Base-by-base conservation (phyloP, 1,284 basidiomycete genomes). In the Pholiota adiposa region DNA sequence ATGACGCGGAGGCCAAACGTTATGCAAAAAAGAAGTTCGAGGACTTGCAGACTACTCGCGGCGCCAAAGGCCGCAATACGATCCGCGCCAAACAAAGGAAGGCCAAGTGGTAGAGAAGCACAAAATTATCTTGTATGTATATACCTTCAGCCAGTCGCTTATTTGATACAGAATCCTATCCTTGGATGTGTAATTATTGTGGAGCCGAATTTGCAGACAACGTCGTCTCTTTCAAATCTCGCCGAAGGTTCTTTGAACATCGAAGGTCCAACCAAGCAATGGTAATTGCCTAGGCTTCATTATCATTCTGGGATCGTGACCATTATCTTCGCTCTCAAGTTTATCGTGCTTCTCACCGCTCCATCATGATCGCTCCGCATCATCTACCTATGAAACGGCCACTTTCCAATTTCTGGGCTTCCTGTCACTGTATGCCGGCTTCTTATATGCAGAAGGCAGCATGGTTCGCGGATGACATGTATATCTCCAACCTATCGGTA, bases 21-120 rank as follows among this genome's bases (percentile, higher is more conserved):
- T 98, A 97, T 72, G 93, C 96, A 40, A 98, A 98, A 80, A 88
- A 89, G 78, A 98, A 98, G 79, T 98, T 96, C 74, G 85, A 85
- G 61, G 94, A 97, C 64, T 75, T 97, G 59, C 92, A 96, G 75
- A 72, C 74, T 27, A 84, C 85, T 60, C 83, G 89, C 65, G 90
- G 87, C 56, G 87, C 88, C 46, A 88, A 81, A 70, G 94, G 93
- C 9, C 83, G 85, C 62, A 90, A 89, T 55, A 94, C 91, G 8
- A 78, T 92, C 12, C 84, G 82, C 61, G 85, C 85, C 64, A 93
- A 87, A 77, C 83, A 85, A 63, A 81, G 87, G 65, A 85, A 82
- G 65, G 77, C 77, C 44, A 93, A 92, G 75, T 93, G 90, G 90
- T 92, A 76, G 78, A 63, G 16, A n/a, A 21, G 18, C 23, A 9